Evolutionary conservation across 805 yeast genomes (phyloP).

Genomic region (Komagataella mondaviorum): DNA sequence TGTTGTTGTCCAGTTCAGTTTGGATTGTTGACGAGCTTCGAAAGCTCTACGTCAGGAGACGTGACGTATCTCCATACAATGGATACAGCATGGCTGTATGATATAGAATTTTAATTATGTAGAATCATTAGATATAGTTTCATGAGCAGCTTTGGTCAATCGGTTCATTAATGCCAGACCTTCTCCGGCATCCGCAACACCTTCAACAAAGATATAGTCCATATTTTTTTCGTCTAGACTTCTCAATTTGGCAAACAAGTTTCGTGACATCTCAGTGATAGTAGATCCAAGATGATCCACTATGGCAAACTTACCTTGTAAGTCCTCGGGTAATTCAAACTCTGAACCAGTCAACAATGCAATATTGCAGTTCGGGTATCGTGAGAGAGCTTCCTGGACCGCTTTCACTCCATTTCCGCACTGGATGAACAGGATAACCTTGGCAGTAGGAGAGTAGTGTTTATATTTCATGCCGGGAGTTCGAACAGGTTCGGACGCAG

Average conservation of each 20-base stretch:
- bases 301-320: slow-evolving; percentile 8
- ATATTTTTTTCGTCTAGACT: slow-evolving; percentile 60
- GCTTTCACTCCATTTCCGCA: slow-evolving; percentile 25
- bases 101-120: background rate
- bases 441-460: slow-evolving; percentile 87
- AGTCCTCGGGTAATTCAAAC: slow-evolving; percentile 13
- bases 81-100: slow-evolving; percentile 2
- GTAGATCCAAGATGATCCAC: slow-evolving; percentile 27
- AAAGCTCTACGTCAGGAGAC: slow-evolving; percentile 27
- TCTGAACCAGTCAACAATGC: slow-evolving; percentile 37
- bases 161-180: slow-evolving; percentile 96
- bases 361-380: slow-evolving; percentile 15
- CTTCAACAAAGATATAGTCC: slow-evolving; percentile 73
- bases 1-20: slow-evolving; percentile 61
- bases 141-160: slow-evolving; percentile 68
- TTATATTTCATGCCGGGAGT: slow-evolving; percentile 98
- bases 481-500: slow-evolving; percentile 51
- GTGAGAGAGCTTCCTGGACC: slow-evolving; percentile 3
- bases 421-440: slow-evolving; percentile 52
- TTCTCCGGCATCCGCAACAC: slow-evolving; percentile 58
- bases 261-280: slow-evolving; percentile 57
- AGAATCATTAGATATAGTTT: slow-evolving; percentile 9
- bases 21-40: slow-evolving; percentile 76
- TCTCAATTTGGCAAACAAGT: slow-evolving; percentile 60
- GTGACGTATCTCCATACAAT: background rate